Base-by-base conservation (phyloP, 2,329 filamentous ascomycete species). In the Pseudogymnoascus sp. region DNA sequence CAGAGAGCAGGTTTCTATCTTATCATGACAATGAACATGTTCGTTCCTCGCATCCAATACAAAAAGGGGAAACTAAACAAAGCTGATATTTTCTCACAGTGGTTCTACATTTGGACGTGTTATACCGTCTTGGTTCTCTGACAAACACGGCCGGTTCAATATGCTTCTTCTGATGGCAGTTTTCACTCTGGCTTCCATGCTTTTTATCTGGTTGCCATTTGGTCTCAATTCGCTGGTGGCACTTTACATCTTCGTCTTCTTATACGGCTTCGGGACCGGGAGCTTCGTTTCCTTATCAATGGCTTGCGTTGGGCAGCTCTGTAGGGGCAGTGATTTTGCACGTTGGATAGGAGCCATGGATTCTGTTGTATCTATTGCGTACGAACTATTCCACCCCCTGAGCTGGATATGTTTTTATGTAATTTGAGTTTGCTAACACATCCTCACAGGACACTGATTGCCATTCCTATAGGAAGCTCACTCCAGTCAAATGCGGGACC, bases 11-110 rank as follows among this genome's bases (percentile, higher is more conserved):
- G 89, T 5, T 93, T 90, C 73, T 85, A 92, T 72, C 81, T 95
- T 66, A 78, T 96, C 48, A 88, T 90, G 21, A 87, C 96, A 68
- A 82, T 96, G 74, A 96, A 96, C 73, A 90, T 86, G 61, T 62
- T 13, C 1, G 61, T 36, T 13, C 23, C 13, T 19, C 39, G 25
- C 8, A 25, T 6, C 36, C 25, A 25, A 25, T 8, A 16, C 36
- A 19, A n/a, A 31, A n/a, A 41, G 14, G 14, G 7, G 7, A 43
- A 23, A n/a, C n/a, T 2, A 25, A 31, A 19, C 34, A 41, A 25
- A 8, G 4, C 51, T 57, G 8, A 61, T 34, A 16, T 19, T 19
- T 54, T 60, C 19, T 31, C 3, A 23, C 16, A 62, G 61, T 48
- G 61, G 61, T 13, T 62, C 61, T 31, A 13, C 37, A 31, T 54